Conservation (phyloP, 1,139 yeast genomes). For the Candida neerlandica region DNA sequence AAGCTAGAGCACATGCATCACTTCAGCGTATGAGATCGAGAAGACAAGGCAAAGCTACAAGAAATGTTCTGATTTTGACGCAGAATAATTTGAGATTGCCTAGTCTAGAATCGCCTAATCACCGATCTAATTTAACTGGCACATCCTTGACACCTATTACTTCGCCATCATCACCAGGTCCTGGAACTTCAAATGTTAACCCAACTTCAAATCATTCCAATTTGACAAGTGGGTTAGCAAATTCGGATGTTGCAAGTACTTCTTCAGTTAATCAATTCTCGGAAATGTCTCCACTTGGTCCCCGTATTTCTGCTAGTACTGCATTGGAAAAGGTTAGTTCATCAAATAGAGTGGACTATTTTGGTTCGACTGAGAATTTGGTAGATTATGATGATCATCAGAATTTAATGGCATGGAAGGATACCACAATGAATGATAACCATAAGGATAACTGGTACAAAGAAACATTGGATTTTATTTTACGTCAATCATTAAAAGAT, state of each 20-base stretch:
- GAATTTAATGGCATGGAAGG: slow-evolving; percentile 7
- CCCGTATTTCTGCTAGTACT: slow-evolving; percentile 14
- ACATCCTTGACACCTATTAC: slow-evolving; percentile 21
- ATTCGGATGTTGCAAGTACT: slow-evolving; percentile 9
- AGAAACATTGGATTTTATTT: slow-evolving; percentile 36
- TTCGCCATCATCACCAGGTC: slow-evolving; percentile 20
- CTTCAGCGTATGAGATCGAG: slow-evolving; percentile 63
- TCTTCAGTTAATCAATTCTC: slow-evolving; percentile 6
- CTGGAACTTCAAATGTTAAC: slow-evolving; percentile 4
- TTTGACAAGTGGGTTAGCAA: slow-evolving; percentile 15
- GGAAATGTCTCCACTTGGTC: slow-evolving; percentile 15
- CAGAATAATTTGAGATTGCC: slow-evolving; percentile 26
- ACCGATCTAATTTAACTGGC: slow-evolving; percentile 1
- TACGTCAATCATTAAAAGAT: slow-evolving; percentile 70
- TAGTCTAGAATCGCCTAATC: slow-evolving; percentile 21
- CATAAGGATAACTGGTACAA: slow-evolving; percentile 23
- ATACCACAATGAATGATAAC: slow-evolving; percentile 2
- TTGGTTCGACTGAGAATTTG: slow-evolving; percentile 4
- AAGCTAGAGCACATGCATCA: slow-evolving; percentile 69
- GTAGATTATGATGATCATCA: neutral
- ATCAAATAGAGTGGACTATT: slow-evolving; percentile 8
- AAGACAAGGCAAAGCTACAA: slow-evolving; percentile 53
- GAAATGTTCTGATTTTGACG: slow-evolving; percentile 31
- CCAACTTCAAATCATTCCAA: slow-evolving; percentile 16
- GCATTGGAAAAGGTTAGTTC: slow-evolving; percentile 6